Conservation (phyloP, 768 basidiomycete genomes). For the Mycena belliarum region DNA sequence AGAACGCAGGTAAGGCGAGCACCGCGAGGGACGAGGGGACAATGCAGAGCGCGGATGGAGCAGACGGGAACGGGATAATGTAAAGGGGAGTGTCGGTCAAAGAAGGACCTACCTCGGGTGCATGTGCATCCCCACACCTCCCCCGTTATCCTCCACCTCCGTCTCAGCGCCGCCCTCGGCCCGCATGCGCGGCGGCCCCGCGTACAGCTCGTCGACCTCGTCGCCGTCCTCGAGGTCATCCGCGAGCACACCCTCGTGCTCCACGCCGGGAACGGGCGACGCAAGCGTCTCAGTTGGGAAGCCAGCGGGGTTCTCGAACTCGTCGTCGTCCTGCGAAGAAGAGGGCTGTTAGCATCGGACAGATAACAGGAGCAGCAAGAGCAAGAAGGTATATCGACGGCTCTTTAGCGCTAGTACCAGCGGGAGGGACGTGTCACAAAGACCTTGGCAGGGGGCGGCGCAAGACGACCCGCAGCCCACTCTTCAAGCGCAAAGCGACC, state of each 20-base stretch:
- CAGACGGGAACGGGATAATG: too few species aligned
- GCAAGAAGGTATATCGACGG: background rate
- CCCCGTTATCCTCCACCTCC: slow-evolving; percentile 21
- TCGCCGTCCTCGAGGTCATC: slow-evolving; percentile 22
- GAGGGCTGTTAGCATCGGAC: too few species aligned
- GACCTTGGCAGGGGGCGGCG: too few species aligned
- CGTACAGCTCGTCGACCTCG: slow-evolving; percentile 16
- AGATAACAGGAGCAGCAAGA: background rate
- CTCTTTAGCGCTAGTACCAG: too few species aligned
- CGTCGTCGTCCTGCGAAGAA: background rate
- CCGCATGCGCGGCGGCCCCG: background rate
- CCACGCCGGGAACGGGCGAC: background rate
- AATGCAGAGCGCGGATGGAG: too few species aligned
- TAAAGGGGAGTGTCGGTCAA: too few species aligned
- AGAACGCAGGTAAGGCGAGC: too few species aligned
- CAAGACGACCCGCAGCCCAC: too few species aligned
- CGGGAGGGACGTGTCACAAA: too few species aligned
- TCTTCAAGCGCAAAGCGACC: too few species aligned
- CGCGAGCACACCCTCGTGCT: slow-evolving; percentile 17
- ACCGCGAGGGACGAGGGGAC: too few species aligned
- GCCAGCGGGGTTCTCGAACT: background rate
- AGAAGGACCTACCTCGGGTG: slow-evolving; percentile 5
- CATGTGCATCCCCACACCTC: background rate
- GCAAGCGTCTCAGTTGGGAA: background rate
- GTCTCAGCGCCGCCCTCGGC: slow-evolving; percentile 11